A percentile compares a stretch with the other conserved stretches of the same genome.
Evolutionary conservation across 2,329 filamentous ascomycete species (phyloP).

Genomic region (Talaromyces funiculosus): DNA sequence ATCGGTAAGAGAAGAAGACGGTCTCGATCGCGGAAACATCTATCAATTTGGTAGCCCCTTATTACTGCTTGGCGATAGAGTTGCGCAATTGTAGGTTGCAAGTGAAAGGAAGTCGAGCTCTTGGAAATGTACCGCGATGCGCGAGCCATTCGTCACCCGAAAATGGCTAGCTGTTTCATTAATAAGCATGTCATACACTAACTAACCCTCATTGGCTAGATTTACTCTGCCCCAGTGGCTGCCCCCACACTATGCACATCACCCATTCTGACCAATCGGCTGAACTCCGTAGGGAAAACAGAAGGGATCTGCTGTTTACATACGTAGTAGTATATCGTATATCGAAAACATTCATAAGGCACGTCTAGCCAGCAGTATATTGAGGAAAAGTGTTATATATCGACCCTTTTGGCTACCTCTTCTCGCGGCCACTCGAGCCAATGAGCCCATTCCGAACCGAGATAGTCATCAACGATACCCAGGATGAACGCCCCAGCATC

Average conservation of each 20-base stretch:
- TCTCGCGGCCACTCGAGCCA: slow-evolving; percentile 8
- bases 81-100: neutral
- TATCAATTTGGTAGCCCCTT: neutral
- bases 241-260: neutral
- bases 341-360: no score
- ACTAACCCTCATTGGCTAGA: neutral
- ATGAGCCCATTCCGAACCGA: neutral
- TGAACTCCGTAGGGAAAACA: neutral
- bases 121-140: neutral
- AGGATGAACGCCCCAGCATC: slow-evolving; percentile 9
- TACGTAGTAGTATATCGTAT: no score
- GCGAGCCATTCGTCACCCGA: neutral
- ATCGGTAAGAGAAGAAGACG: neutral
- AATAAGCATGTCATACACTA: neutral
- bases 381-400: no score
- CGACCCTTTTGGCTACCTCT: neutral
- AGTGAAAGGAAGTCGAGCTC: neutral
- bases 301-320: neutral
- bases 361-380: no score
- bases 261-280: neutral
- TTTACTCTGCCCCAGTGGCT: neutral
- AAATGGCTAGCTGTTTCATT: neutral
- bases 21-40: neutral
- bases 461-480: slow-evolving; percentile 2
- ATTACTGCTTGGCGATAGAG: neutral